Evolutionary conservation across 2,329 filamentous ascomycete species (phyloP), one percentile per base, ranked within the genome.

Genomic region (Zarea fungicola): DNA sequence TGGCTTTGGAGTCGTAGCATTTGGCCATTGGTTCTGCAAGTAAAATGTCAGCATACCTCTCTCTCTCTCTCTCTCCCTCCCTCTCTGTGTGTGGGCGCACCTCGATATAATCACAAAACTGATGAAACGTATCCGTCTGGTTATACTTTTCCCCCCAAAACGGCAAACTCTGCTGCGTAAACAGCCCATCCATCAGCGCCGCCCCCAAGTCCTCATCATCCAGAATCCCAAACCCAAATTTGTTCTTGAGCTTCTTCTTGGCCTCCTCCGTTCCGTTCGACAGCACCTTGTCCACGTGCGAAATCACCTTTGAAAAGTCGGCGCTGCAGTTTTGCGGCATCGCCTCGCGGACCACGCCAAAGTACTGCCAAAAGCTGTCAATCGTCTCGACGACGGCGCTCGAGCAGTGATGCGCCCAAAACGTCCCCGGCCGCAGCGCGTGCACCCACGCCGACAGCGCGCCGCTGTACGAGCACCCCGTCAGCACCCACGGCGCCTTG

Each of bases 381-480:
- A 91, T 84, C 5, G 87, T 85, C 56, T 83, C 77, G 0, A 85
- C 85, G 2, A 91, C 85, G 2, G 85, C 88, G 1, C 85, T 90
- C 0, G 85, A 88, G 0, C 84, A 83, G 42, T 93, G 89, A 9
- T 85, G 78, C 2, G 78, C 88, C 76, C 78, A 90, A 65, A 86
- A 91, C 9, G 84, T 72, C 32, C 89, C 82, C 0, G 88, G 88
- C 60, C 91, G 90, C 14, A 83, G 65, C 39, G 82, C 78, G n/a
- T 87, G 80, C 42, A 88, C 65, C 62, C 92, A 87, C 0, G 87
- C 86, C 7, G 83, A 82, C 55, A 89, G 84, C 1, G 83, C 84
- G 14, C 89, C 89, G 2, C 87, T 83, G 61, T 93, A 93, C 0
- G 84, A 89, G 6, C 87, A 87, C 5, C 89, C 89, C 52, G 90